Evolutionary conservation across 208 protist genomes (phyloP), one percentile per base, ranked within the genome.

Genomic region (Acanthamoeba lenticulata): DNA sequence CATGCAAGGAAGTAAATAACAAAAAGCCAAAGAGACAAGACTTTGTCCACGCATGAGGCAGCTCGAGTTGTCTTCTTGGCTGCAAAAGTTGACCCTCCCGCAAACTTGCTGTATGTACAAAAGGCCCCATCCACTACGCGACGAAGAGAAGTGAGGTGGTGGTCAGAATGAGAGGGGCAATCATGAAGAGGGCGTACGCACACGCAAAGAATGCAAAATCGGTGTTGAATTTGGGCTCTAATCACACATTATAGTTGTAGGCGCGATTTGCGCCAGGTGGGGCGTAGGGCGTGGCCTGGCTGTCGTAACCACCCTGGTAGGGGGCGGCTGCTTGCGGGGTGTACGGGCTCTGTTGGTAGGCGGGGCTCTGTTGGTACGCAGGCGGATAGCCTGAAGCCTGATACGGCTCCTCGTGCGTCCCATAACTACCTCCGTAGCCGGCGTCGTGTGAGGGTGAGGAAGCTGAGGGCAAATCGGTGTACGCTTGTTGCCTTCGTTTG

Each of bases 331-430:
- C 24, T 49, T 52, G 72, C 3, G 72, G 72, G 17, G 72, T 83
- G 72, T 32, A 38, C 72, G 38, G 15, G n/a, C 38, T 38, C 2
- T 40, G 9, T 38, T 83, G 72, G 40, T 83, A 83, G 11, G 72
- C 40, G 34, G n/a, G n/a, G n/a, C n/a, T n/a, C n/a, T n/a, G n/a
- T n/a, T n/a, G n/a, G n/a, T n/a, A n/a, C n/a, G n/a, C n/a, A n/a
- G 72, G 72, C 34, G 72, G 72, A 38, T 83, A 83, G 72, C 72
- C 72, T 45, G 72, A 52, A 13, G 72, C 72, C 72, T 83, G 72
- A 38, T 83, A 83, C 19, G 72, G 72, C 42, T 83, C 24, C 7
- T 83, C 19, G 34, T 83, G 42, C 4, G 1, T 21, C 6, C n/a
- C 42, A 5, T 36, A 32, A 49, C 5, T 27, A 15, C 24, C 24